Evolutionary conservation across 495 filamentous ascomycete species (phyloP).

Genomic region (Tirmania nivea): DNA sequence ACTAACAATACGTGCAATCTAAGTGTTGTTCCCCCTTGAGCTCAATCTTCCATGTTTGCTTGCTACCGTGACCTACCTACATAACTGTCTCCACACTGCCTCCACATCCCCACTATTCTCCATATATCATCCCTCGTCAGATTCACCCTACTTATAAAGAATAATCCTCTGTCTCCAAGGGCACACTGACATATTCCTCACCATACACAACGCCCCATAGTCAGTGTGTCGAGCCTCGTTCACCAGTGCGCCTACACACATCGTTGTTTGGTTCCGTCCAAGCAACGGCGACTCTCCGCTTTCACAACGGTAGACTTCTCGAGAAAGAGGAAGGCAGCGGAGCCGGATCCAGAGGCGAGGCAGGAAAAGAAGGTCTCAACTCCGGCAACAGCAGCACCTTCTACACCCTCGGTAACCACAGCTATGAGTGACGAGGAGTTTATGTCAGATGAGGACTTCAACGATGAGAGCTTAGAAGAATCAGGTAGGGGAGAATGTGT

Average conservation of each 20-base stretch:
- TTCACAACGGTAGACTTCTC: constrained; percentile 46
- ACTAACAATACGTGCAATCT: no score
- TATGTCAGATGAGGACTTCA: constrained; percentile 61
- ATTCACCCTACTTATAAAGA: no score
- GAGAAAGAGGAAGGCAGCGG: constrained; percentile 81
- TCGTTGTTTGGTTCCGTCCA: constrained; percentile 21
- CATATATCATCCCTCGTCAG: no score
- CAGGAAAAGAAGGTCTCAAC: constrained; percentile 31
- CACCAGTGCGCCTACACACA: background rate
- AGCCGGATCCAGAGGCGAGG: constrained; percentile 30
- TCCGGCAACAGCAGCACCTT: constrained; percentile 24
- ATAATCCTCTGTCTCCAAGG: no score
- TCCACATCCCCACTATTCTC: no score
- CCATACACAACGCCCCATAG: no score
- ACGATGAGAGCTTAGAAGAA: constrained; percentile 59
- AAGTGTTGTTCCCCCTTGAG: no score
- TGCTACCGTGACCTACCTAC: no score
- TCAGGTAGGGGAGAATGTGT: constrained; percentile 34
- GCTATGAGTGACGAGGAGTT: constrained; percentile 88
- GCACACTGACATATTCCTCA: no score
- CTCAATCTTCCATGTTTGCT: no score
- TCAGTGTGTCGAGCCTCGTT: background rate
- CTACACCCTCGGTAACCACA: constrained; percentile 40
- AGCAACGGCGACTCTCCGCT: constrained; percentile 20
- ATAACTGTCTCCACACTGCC: no score